These are phyloP conservation scores for Fusarium veterinarium DNA, from an alignment of 2,329 filamentous ascomycete genomes.

Conservation along the genomic window DNA sequence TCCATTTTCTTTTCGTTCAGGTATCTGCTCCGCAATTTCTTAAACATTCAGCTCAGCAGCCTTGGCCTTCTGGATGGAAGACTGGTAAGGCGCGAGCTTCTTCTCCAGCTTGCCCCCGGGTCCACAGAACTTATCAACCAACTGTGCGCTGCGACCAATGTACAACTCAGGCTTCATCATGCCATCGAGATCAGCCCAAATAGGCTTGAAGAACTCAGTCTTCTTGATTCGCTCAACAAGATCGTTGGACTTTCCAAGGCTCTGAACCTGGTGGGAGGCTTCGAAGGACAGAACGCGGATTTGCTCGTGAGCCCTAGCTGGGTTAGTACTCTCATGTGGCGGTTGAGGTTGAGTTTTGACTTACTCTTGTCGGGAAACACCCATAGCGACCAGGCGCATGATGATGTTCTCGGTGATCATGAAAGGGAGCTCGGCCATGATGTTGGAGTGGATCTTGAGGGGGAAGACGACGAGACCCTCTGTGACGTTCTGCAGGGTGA, in stretches of 20 bases:
- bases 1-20: neutral
- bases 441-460: conserved; percentile 9
- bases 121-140: conserved; percentile 30
- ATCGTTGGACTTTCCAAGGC: conserved; percentile 38
- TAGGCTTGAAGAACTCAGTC: conserved; percentile 36
- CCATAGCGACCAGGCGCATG: conserved; percentile 32
- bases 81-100: conserved; percentile 28
- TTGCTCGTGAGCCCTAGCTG: conserved; percentile 29
- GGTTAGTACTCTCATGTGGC: too few species aligned
- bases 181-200: conserved; percentile 33
- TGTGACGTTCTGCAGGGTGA: conserved; percentile 33
- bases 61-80: conserved; percentile 18
- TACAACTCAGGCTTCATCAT: conserved; percentile 33
- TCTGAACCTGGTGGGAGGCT: conserved; percentile 27
- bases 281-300: conserved; percentile 33
- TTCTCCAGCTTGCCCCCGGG: conserved; percentile 21
- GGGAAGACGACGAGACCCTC: conserved; percentile 39
- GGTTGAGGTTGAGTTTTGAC: accelerated
- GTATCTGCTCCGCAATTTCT: too few species aligned
- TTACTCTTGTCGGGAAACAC: conserved; percentile 28
- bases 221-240: conserved; percentile 32
- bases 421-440: conserved; percentile 27
- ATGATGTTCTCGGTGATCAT: conserved; percentile 40
- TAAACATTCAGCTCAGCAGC: conserved; percentile 27
- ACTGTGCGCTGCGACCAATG: conserved; percentile 24